Conservation (phyloP, 1,139 yeast genomes). For the Hemisphaericaspora xylanilytica region DNA sequence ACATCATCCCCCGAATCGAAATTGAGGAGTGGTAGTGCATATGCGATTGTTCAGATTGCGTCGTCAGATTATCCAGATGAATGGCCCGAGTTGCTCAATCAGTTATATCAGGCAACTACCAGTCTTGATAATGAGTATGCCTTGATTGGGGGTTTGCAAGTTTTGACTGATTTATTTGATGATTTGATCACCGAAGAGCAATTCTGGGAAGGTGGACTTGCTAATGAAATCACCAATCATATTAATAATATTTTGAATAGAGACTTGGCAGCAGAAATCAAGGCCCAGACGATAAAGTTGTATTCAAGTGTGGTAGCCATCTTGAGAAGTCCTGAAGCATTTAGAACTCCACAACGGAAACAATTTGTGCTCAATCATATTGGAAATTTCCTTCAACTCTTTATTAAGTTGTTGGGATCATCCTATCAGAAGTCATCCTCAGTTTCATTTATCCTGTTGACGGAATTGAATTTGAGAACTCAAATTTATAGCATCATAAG, state of each 20-base stretch:
- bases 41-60: slow-evolving; percentile 80
- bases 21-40: slow-evolving; percentile 64
- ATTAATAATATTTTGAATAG: slow-evolving; percentile 40
- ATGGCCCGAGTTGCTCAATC: slow-evolving; percentile 74
- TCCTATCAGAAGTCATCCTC: slow-evolving; percentile 21
- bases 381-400: slow-evolving; percentile 18
- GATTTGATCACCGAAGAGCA: slow-evolving; percentile 85
- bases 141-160: slow-evolving; percentile 64
- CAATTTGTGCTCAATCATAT: slow-evolving; percentile 31
- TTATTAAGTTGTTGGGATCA: slow-evolving; percentile 18
- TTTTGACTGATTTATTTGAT: slow-evolving; percentile 77
- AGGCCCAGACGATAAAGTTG: slow-evolving; percentile 49
- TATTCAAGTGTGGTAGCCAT: slow-evolving; percentile 53
- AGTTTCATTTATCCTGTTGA: slow-evolving; percentile 11
- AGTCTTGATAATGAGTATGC: slow-evolving; percentile 28
- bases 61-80: slow-evolving; percentile 93
- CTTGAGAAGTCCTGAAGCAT: slow-evolving; percentile 53
- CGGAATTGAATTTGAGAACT: slow-evolving; percentile 24
- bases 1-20: slow-evolving; percentile 54
- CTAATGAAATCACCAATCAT: slow-evolving; percentile 49
- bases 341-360: slow-evolving; percentile 30
- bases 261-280: slow-evolving; percentile 34
- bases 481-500: slow-evolving; percentile 30
- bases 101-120: slow-evolving; percentile 42
- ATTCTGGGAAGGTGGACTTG: slow-evolving; percentile 75